Evolutionary conservation across 805 yeast species (phyloP), one percentile per base, ranked within the genome.

Genomic region (Yamadazyma tumulicola): DNA sequence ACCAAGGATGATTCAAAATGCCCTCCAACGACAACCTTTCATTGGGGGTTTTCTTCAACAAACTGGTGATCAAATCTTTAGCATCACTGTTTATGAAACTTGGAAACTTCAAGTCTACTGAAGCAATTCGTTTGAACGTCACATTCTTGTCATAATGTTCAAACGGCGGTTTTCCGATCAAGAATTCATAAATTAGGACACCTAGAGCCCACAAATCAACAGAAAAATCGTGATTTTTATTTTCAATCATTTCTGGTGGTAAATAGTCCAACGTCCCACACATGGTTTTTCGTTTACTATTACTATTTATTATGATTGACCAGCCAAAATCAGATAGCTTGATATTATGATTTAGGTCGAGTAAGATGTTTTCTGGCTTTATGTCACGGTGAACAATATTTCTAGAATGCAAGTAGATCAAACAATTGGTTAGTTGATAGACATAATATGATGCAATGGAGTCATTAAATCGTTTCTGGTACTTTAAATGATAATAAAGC

Each of bases 171-270:
- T 72, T 69, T 0, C 97, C 97, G 4, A 83, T 88, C 2, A 91
- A 60, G 32, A 93, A 73, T 56, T 91, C 98, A 52, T 82, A 91
- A 42, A 88, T 72, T 23, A 91, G 57, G 2, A 91, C 79, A 0
- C 98, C 98, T 35, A 91, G 64, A 1, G 97, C 86, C 98, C 98
- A 91, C 3, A 83, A 73, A 54, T 91, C 98, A 0, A 87, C 95
- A 33, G 70, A 70, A 34, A 70, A 72, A 47, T 84, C 91, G 49
- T 91, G 93, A 8, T 79, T 84, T 47, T 75, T 79, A 1, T 85
- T 79, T 42, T 83, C 93, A 5, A 91, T 85, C 84, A 93, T 81
- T 60, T 91, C 98, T 6, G 98, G 98, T 0, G 97, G 94, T 11
- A 93, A 61, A 49, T 91, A 91, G 59, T 93, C 97, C 26, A 91